Base-by-base conservation (phyloP, 495 filamentous ascomycete species). In the Talaromyces trachyspermus region DNA sequence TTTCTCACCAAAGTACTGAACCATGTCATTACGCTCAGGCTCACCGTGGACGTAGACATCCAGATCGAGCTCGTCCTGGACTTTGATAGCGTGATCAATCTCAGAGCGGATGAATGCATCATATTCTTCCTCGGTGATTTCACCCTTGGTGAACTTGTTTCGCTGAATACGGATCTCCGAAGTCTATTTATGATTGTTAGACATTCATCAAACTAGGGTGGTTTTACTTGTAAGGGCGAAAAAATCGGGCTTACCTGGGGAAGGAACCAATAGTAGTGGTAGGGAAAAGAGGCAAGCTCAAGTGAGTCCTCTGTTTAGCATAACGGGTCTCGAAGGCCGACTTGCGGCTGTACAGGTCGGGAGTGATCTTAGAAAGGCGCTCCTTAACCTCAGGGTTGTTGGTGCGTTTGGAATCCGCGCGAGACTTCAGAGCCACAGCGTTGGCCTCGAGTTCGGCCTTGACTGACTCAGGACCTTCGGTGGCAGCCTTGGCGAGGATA, bases 11-110 rank as follows among this genome's bases (percentile, higher is more conserved):
- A 98, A 98, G 82, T 96, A 98, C 71, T 98, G 92, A 32, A 98
- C 92, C 92, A 98, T 98, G 82, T 98, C 92, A 72, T 97, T 97
- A 69, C 92, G 88, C 79, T 98, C 92, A 42, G 92, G 91, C 77
- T 98, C 92, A 62, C 92, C 92, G 75, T 98, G 92, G 50, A 98
- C 92, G 62, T 86, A 84, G 61, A 98, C 94, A 60, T 97, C 92
- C 17, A 98, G 83, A 63, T 79, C 88, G 55, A 98, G 90, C 73
- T 95, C 91, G 57, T 97, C 90, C 76, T 98, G 92, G 70, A 97
- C 86, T 75, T 87, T 85, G 70, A 98, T 77, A 60, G 89, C 86
- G 38, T 88, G 80, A 58, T 86, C 69, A 64, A 98, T 98, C 78
- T 98, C 94, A 76, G 91, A 84, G 78, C 95, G 85, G 56, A 98